phyloP scores from a whole-genome alignment of 352 stramenopile genomes.

The Elongisporangium senticosum region DNA sequence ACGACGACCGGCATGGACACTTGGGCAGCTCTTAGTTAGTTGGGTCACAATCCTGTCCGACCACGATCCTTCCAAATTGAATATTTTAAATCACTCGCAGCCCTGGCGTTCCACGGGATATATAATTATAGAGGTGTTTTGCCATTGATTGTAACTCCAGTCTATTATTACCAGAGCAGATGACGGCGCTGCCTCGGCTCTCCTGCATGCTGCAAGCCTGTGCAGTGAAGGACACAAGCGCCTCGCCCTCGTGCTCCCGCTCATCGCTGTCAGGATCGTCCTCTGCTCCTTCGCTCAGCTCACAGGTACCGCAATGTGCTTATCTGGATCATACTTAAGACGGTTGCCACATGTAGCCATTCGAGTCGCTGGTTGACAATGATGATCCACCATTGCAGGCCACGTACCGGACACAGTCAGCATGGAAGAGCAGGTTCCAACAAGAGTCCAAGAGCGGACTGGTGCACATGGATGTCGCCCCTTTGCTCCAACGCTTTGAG shows the following conservation, averaged over 20 bases:
- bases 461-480: slow-evolving; percentile 19
- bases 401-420: not conserved
- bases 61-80: not conserved
- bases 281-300: not conserved
- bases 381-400: not conserved
- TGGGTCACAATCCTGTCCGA: not conserved
- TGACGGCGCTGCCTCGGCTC: not conserved
- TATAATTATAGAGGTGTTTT: not conserved
- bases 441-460: slow-evolving; percentile 25
- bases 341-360: not conserved
- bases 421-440: slow-evolving; percentile 16
- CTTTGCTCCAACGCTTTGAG: slow-evolving; percentile 30
- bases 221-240: not conserved
- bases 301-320: not conserved
- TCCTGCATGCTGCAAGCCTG: not conserved
- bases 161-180: not conserved
- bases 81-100: not conserved
- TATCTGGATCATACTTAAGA: not conserved
- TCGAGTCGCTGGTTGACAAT: not conserved
- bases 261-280: not conserved
- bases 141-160: not conserved
- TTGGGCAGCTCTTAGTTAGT: not conserved
- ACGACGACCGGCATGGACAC: slow-evolving; percentile 4
- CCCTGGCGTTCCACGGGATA: not conserved
- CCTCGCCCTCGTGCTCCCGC: not conserved